Conservation (phyloP, 257 asterid genomes). For the Capsicum pubescens region DNA sequence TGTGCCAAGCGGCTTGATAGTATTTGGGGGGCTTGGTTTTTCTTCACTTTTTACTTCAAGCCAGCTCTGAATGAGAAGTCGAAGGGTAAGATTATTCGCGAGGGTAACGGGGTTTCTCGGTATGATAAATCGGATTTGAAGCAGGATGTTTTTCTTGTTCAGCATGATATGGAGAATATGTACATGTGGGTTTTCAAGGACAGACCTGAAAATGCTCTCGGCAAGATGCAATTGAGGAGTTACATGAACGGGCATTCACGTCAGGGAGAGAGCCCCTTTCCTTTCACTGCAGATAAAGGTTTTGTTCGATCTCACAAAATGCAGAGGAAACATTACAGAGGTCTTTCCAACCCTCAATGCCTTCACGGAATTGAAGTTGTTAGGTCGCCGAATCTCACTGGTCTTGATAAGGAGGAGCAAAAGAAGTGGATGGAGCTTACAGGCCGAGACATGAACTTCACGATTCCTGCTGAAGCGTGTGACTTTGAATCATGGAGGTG, state of each 20-base stretch:
- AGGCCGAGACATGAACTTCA: constrained; percentile 51
- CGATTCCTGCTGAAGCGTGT: constrained; percentile 52
- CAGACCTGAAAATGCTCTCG: constrained; percentile 57
- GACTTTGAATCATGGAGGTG: constrained; percentile 58
- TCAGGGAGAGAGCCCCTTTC: constrained; percentile 54
- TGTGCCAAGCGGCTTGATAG: constrained; percentile 57
- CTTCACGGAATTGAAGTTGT: constrained; percentile 60
- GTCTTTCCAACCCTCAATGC: constrained; percentile 58
- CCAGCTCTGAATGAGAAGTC: constrained; percentile 54
- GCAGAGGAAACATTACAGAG: constrained; percentile 59
- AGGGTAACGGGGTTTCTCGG: constrained; percentile 41
- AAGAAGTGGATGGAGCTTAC: constrained; percentile 61
- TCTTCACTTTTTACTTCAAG: constrained; percentile 53
- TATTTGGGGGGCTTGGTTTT: constrained; percentile 63
- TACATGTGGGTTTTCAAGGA: constrained; percentile 65
- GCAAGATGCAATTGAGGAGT: constrained; percentile 61
- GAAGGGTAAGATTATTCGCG: constrained; percentile 39
- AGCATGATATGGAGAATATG: constrained; percentile 63
- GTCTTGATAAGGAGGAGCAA: constrained; percentile 51
- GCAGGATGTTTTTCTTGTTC: constrained; percentile 54
- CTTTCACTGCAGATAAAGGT: constrained; percentile 55
- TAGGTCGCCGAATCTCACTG: constrained; percentile 46
- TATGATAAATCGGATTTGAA: constrained; percentile 53
- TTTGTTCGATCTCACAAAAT: constrained; percentile 52
- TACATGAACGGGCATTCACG: constrained; percentile 62